Evolutionary conservation across 2,329 filamentous ascomycete genomes (phyloP).

Genomic region (Xylaria sp.): DNA sequence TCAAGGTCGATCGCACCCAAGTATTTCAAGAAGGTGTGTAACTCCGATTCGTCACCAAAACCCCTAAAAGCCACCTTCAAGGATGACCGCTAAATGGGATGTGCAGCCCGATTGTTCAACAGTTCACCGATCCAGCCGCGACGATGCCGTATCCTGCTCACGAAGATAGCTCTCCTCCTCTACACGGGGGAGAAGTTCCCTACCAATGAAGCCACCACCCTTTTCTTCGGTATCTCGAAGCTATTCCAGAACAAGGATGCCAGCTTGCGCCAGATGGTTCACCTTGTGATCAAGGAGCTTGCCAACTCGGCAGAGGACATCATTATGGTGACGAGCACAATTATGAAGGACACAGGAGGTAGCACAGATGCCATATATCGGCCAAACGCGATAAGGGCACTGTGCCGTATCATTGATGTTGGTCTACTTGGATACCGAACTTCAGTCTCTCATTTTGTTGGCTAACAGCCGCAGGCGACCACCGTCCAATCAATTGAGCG

Average conservation of each 20-base stretch:
- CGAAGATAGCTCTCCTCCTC: conserved; percentile 94
- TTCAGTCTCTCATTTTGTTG: conserved; percentile 6
- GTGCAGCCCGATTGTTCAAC: conserved; percentile 92
- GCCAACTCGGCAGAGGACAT: conserved; percentile 96
- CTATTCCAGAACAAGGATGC: conserved; percentile 99
- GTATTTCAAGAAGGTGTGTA: conserved; percentile 96
- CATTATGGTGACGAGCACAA: conserved; percentile 99
- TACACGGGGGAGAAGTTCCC: conserved; percentile 98
- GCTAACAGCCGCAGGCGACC: conserved; percentile 70
- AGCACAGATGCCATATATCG: conserved; percentile 94
- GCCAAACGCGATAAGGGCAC: conserved; percentile 92
- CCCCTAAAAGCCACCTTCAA: background rate
- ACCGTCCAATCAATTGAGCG: conserved; percentile 98
- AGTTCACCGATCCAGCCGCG: conserved; percentile 94
- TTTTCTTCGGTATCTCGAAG: conserved; percentile 99
- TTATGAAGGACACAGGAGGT: conserved; percentile 99
- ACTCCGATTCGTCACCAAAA: conserved; percentile 35
- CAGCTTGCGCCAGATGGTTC: conserved; percentile 97
- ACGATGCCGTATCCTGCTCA: conserved; percentile 96
- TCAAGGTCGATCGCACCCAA: conserved; percentile 97
- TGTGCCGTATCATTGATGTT: conserved; percentile 97
- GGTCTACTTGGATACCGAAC: conserved; percentile 47
- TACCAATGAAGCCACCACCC: conserved; percentile 94
- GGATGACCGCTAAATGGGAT: conserved; percentile 21
- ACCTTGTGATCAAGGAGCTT: conserved; percentile 97